Conservation (phyloP, 2,329 filamentous ascomycete genomes). For the Trichocomaceae sp. region DNA sequence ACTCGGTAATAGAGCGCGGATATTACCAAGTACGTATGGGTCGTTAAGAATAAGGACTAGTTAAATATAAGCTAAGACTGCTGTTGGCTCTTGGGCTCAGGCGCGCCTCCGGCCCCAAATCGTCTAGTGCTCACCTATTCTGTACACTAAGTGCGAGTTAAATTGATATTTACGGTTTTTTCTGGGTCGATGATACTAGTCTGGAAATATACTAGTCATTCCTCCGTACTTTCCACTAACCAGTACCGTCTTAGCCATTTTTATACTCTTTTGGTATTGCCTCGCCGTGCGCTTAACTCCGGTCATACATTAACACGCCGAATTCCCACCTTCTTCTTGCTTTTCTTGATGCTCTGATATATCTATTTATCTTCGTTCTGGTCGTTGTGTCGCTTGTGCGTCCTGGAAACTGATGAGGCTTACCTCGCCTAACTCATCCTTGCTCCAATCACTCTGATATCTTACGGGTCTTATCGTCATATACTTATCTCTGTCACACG, state of each 20-base stretch:
- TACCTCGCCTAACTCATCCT: background rate
- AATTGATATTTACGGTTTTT: background rate
- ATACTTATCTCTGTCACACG: background rate
- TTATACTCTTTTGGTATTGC: background rate
- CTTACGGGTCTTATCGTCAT: background rate
- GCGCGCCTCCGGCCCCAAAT: constrained; percentile 8
- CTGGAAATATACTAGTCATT: constrained; percentile 10
- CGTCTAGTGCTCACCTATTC: background rate
- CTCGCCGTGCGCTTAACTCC: background rate
- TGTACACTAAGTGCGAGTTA: background rate
- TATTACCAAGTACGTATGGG: background rate
- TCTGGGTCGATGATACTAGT: constrained; percentile 1
- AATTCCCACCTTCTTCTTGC: background rate
- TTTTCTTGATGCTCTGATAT: background rate
- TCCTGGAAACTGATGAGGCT: background rate
- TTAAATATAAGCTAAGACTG: background rate
- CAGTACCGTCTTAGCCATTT: background rate
- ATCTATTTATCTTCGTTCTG: background rate
- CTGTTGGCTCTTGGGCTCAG: constrained; percentile 3
- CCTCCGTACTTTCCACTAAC: background rate
- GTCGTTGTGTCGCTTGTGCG: background rate
- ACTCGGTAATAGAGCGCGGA: background rate
- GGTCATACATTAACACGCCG: constrained; percentile 1
- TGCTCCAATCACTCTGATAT: background rate
- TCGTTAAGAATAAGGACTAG: background rate